A percentile compares a stretch with the other conserved stretches of the same genome.
phyloP scores from a whole-genome alignment of 768 basidiomycete genomes.

The Daedaleopsis nitida region DNA sequence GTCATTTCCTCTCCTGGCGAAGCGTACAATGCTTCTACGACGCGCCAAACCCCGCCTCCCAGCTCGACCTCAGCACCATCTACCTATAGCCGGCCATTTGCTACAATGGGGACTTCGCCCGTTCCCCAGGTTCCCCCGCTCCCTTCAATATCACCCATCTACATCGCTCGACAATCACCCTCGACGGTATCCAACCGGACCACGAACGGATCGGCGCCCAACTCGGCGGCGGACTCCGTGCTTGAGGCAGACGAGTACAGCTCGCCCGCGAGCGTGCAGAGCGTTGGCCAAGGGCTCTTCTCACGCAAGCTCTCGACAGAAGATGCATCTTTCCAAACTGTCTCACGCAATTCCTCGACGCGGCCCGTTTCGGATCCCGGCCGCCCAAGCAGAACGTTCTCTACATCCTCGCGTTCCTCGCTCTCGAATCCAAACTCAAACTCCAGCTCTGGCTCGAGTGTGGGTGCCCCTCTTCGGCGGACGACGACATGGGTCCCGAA shows the following conservation, averaged over 20 bases:
- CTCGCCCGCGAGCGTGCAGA: conserved; percentile 3
- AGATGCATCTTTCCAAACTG: neutral
- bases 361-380: conserved; percentile 3
- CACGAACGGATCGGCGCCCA: neutral
- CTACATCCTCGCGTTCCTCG: neutral
- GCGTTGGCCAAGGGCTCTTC: conserved; percentile 12
- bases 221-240: neutral
- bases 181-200: neutral
- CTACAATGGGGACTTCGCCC: conserved; percentile 6
- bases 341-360: conserved; percentile 17
- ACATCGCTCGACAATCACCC: neutral
- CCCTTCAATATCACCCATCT: neutral
- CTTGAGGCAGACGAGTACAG: neutral
- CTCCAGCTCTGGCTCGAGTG: neutral
- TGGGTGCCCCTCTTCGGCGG: neutral
- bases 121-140: conserved; percentile 3
- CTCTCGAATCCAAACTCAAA: neutral
- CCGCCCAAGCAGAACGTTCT: neutral
- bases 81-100: conserved; percentile 16
- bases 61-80: conserved; percentile 7
- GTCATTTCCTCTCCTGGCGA: conserved; percentile 7
- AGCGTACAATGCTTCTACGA: neutral
- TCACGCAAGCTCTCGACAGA: conserved; percentile 14
- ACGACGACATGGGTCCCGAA: conserved; percentile 16
- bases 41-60: neutral